Conservation (phyloP, 768 basidiomycete species). For the Lanmaoa rubissima region DNA sequence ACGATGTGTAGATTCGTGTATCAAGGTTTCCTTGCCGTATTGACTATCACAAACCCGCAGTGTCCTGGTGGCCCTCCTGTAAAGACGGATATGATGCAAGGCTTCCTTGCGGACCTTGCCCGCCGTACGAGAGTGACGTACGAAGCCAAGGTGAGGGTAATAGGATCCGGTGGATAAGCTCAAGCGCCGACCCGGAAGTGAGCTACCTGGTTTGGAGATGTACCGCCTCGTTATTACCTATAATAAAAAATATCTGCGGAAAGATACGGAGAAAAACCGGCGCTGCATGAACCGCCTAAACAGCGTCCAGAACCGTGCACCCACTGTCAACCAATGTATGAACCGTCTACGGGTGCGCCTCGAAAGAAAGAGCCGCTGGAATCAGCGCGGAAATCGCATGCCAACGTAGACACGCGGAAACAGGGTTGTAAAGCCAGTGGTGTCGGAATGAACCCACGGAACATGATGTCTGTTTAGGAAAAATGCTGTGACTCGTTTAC, state of each 20-base stretch:
- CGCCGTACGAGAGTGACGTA: neutral
- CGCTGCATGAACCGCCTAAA: neutral
- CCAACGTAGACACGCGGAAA: constrained; percentile 19
- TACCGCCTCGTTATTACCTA: constrained; percentile 18
- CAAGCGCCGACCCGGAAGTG: constrained; percentile 12
- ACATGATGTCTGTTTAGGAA: constrained; percentile 12
- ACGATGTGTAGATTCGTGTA: neutral
- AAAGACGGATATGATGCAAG: neutral
- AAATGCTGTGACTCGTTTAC: constrained; percentile 18
- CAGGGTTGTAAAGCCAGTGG: constrained; percentile 20
- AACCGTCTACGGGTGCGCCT: neutral
- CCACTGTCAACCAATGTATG: neutral
- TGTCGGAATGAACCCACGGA: constrained; percentile 13
- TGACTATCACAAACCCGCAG: neutral
- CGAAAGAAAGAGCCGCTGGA: constrained; percentile 3
- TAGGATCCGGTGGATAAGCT: constrained; percentile 9
- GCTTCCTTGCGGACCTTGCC: too few relatives aligned
- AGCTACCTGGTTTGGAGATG: constrained; percentile 10
- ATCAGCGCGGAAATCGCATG: constrained; percentile 20
- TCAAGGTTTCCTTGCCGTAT: neutral
- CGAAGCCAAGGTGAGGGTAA: neutral
- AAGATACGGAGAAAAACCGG: constrained; percentile 1
- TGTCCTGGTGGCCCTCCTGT: neutral
- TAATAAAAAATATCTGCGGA: constrained; percentile 8
- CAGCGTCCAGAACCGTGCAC: neutral